Percentiles rank a stretch among this genome's conserved stretches.
phyloP scores from a whole-genome alignment of 352 stramenopile species.

The Phytophthora capsici region DNA sequence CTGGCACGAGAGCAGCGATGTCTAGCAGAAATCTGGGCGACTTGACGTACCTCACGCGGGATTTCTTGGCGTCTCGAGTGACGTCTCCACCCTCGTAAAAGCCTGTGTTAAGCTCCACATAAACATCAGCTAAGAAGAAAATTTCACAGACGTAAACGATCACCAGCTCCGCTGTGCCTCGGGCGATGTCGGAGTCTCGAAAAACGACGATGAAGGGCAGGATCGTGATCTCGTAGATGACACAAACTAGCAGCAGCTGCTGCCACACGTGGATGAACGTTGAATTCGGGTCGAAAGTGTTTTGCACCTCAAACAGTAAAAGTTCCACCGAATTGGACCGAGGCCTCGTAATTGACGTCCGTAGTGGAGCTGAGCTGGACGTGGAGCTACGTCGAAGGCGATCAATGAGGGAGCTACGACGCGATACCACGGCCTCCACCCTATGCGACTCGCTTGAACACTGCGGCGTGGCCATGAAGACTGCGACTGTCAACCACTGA shows the following conservation, averaged over 20 bases:
- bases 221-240: conserved; percentile 65
- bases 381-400: conserved; percentile 26
- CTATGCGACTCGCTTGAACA: conserved; percentile 7
- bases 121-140: conserved; percentile 64
- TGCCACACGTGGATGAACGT: conserved; percentile 61
- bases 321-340: conserved; percentile 63
- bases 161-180: conserved; percentile 38
- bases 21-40: conserved; percentile 63
- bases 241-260: conserved; percentile 52
- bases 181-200: conserved; percentile 12
- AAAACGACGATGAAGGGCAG: conserved; percentile 65
- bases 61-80: conserved; percentile 55
- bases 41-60: conserved; percentile 55
- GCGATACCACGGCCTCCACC: conserved; percentile 1
- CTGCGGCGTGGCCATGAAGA: not conserved
- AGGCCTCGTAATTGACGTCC: conserved; percentile 38
- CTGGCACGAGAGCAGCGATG: conserved; percentile 47
- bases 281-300: conserved; percentile 69
- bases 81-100: conserved; percentile 76
- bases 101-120: conserved; percentile 70
- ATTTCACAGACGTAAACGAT: conserved; percentile 60
- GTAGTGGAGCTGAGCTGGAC: conserved; percentile 10
- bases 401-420: conserved; percentile 21
- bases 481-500: not conserved
- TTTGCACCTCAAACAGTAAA: conserved; percentile 53